A percentile compares a stretch with the other conserved stretches of the same genome.
Conservation (phyloP, 768 basidiomycete species). For the Tylopilus sp. region DNA sequence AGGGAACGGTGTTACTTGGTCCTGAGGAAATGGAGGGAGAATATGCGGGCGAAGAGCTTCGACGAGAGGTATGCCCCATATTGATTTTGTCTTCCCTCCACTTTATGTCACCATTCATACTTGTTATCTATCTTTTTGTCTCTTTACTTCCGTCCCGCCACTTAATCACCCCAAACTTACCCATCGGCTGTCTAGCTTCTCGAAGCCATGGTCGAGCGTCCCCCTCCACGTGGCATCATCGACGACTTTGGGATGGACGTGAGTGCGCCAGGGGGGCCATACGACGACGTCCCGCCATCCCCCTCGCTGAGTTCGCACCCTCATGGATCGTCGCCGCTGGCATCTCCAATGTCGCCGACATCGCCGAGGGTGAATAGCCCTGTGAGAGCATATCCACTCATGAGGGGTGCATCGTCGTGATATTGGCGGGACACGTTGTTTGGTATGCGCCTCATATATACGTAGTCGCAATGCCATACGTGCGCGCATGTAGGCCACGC, state of each 20-base stretch:
- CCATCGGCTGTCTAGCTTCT: constrained; percentile 50
- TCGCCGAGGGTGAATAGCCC: neutral
- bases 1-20: constrained; percentile 75
- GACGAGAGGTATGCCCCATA: constrained; percentile 56
- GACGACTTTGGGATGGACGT: constrained; percentile 56
- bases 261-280: constrained; percentile 5
- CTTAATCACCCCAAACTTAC: neutral
- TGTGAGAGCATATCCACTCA: constrained; percentile 10
- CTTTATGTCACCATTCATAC: neutral
- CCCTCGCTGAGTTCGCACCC: neutral
- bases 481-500: no score
- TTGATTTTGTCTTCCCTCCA: neutral
- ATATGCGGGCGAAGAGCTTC: constrained; percentile 84
- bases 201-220: constrained; percentile 82
- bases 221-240: constrained; percentile 67
- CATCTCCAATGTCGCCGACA: constrained; percentile 9
- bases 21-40: constrained; percentile 89
- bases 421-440: neutral
- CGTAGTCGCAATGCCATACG: neutral
- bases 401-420: neutral
- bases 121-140: neutral
- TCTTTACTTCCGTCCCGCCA: neutral
- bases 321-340: neutral
- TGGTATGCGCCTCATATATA: neutral
- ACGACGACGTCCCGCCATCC: constrained; percentile 15